Base-by-base conservation (phyloP, 371 early-diverging fungal genomes). In the Rhizopus microsporus region DNA sequence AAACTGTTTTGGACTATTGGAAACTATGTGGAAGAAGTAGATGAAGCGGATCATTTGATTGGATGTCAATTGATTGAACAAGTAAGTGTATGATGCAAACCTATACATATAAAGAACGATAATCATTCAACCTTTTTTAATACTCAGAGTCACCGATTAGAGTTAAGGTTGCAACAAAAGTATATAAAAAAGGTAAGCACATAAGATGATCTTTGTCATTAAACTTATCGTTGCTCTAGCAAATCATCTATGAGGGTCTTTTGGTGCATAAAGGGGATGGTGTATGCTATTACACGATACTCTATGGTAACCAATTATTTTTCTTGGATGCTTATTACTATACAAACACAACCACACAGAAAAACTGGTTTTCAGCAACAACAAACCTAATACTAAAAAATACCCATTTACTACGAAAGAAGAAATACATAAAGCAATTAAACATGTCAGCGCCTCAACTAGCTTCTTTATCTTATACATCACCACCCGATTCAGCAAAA, bases 21-120 rank as follows among this genome's bases (percentile, higher is more conserved):
- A 4, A 44, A 54, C 15, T 43, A 44, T n/a, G 29, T 51, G 0
- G 64, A 64, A 13, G 50, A 55, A 51, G 31, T 64, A 2, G 23
- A 44, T 7, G 56, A 60, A 10, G 31, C 40, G 3, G 16, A 47
- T 0, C 30, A 52, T 5, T 37, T 65, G 12, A 35, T 65, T 13
- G 56, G 59, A 2, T 56, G 56, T 13, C 52, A 59, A 32, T 43
- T 65, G 29, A 56, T 65, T 15, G 65, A 65, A 13, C 60, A 65
- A 15, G 60, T 60, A 51, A 50, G 42, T 40, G 23, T 23, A 23
- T 23, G 23, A 23, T 23, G 23, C 23, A 23, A 23, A 2, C 23
- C 23, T 8, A 15, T 8, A 42, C 1, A 52, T 4, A 32, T 13
- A 9, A 16, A 15, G 2, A 51, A 15, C 7, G 9, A 32, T 35